phyloP scores from a whole-genome alignment of 2,329 filamentous ascomycete genomes.

The Cladosporium oxysporum region DNA sequence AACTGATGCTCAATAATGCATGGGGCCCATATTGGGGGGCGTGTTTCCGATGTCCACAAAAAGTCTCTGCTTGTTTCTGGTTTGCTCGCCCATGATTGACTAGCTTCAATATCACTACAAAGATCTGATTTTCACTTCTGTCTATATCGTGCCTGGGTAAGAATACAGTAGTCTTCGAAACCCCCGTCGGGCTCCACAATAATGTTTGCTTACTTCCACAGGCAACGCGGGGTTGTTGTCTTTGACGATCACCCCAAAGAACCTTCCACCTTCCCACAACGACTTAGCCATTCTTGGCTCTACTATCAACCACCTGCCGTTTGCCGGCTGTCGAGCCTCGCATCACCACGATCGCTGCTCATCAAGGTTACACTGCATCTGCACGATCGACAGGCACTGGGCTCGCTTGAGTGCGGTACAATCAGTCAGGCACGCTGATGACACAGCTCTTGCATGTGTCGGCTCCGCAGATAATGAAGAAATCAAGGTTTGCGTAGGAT shows the following conservation, averaged over 20 bases:
- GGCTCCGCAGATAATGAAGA: not conserved
- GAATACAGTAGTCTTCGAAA: not conserved
- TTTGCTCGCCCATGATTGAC: too few species aligned
- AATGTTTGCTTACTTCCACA: not conserved
- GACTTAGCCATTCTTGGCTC: conserved; percentile 15
- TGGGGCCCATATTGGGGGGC: too few species aligned
- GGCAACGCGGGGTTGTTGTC: conserved; percentile 4
- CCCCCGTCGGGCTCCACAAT: not conserved
- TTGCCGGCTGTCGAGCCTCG: not conserved
- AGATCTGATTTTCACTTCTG: too few species aligned
- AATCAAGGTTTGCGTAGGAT: conserved; percentile 8
- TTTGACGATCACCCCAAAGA: not conserved
- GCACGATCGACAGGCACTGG: conserved; percentile 14
- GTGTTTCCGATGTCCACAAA: too few species aligned
- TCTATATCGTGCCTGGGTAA: too few species aligned
- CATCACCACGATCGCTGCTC: not conserved
- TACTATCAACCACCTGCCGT: conserved; percentile 14
- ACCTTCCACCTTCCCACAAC: conserved; percentile 13
- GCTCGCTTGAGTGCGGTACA: not conserved
- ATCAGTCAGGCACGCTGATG: not conserved
- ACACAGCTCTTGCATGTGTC: conserved; percentile 1
- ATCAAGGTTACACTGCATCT: conserved; percentile 11
- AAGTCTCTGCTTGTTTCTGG: too few species aligned
- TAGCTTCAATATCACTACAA: too few species aligned
- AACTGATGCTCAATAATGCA: too few species aligned